Base-by-base conservation (phyloP, 345 rosid species). In the Lepidium africanum region DNA sequence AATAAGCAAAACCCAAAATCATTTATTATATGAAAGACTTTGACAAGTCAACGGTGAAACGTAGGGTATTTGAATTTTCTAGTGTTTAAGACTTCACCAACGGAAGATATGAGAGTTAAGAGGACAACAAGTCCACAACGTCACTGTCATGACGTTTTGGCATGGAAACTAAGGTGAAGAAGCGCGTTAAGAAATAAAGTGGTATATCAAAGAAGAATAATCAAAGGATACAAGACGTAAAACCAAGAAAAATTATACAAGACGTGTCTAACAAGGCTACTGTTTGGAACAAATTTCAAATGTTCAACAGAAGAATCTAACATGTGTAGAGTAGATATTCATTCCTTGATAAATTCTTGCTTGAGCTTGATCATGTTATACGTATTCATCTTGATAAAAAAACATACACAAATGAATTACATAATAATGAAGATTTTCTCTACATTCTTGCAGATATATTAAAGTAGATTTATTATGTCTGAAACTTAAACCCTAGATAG, bases 331-430 rank as follows among this genome's bases (percentile, higher is more conserved):
- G 91, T 85, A 61, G 46, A 35, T 57, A 82, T 72, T 95, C 92
- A 89, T 77, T 85, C 87, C 84, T 85, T 86, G 16, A 89, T 80
- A 69, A 92, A 85, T 60, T 78, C 84, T 72, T 76, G 84, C 87
- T 77, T 89, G 9, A 25, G 27, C 27, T 25, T 25, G 27, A 89
- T 74, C 74, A 30, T 75, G 53, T 55, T 15, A 47, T 75, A 48
- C 30, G 40, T 48, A 13, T 33, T 48, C 70, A 69, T 69, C 70
- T 65, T 67, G 14, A 14, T 10, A 30, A 43, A 14, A n/a, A 21
- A 21, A 1, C 5, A 36, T 42, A 36, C 14, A 45, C 0, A 38
- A 54, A 30, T 25, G 23, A 21, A 21, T 21, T 21, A 25, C 27
- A 25, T 25, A 25, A 25, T 25, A 25, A 2, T 25, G 32, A 27